A percentile compares a stretch with the other conserved stretches of the same genome.
Evolutionary conservation across 2,329 filamentous ascomycete genomes (phyloP).

Genomic region (Cordyceps javanica): DNA sequence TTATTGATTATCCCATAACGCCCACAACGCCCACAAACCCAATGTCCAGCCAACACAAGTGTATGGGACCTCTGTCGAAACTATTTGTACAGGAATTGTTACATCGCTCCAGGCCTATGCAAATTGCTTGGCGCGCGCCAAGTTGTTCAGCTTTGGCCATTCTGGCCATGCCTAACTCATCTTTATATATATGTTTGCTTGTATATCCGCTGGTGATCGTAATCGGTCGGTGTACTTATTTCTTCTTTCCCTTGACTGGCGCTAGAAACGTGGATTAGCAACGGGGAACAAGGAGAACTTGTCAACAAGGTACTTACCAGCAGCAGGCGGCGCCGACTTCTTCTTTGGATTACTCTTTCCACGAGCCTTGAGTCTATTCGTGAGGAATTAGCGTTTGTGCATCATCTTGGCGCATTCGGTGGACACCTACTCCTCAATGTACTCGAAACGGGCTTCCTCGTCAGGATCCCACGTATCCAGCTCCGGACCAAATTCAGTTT

Average conservation of each 20-base stretch:
- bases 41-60: background rate
- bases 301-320: background rate
- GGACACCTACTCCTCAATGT: conserved; percentile 55
- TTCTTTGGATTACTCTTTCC: conserved; percentile 88
- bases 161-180: background rate
- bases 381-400: conserved; percentile 23
- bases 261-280: conserved; percentile 16
- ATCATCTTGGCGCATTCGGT: background rate
- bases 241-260: conserved; percentile 19
- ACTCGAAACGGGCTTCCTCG: conserved; percentile 74
- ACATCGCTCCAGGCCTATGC: background rate
- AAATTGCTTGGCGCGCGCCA: background rate
- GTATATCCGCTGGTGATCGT: background rate
- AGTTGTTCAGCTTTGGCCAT: background rate
- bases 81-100: conserved; percentile 11
- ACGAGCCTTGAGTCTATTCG: conserved; percentile 60
- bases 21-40: background rate
- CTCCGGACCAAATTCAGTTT: conserved; percentile 59
- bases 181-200: background rate
- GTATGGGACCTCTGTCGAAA: background rate
- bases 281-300: background rate
- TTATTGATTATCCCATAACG: background rate
- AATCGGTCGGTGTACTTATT: conserved; percentile 10
- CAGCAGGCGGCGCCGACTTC: conserved; percentile 55
- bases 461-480: conserved; percentile 66